Conservation (phyloP, 139 green algal genomes). For the Chlamydomonas urium region DNA sequence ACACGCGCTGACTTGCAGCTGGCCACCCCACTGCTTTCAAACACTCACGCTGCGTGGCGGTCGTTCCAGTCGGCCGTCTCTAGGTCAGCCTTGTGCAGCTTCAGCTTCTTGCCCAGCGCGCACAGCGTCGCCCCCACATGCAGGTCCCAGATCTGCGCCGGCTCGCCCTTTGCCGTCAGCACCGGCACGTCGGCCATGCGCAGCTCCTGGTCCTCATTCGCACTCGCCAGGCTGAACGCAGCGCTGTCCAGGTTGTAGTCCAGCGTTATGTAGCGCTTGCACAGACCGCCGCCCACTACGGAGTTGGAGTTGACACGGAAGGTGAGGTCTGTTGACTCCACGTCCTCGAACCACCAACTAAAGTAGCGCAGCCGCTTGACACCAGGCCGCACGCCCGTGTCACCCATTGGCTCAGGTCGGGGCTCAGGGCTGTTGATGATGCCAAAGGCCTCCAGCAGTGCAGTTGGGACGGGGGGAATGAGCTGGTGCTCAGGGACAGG, state of each 20-base stretch:
- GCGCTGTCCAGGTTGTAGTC: slow-evolving; percentile 1
- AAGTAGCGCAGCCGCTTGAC: slow-evolving; percentile 20
- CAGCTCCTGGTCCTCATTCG: slow-evolving; percentile 21
- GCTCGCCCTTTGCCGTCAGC: neutral
- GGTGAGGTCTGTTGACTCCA: slow-evolving; percentile 14
- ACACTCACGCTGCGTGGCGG: slow-evolving; percentile 7
- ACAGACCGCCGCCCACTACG: slow-evolving; percentile 17
- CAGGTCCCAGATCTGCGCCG: slow-evolving; percentile 20
- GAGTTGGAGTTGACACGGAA: neutral
- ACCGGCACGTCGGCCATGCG: slow-evolving; percentile 5
- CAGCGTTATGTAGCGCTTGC: slow-evolving; percentile 13
- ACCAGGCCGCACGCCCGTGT: neutral
- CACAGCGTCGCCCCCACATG: slow-evolving; percentile 19
- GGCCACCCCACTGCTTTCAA: neutral
- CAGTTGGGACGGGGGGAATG: neutral
- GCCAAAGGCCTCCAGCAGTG: neutral
- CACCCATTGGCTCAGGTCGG: neutral
- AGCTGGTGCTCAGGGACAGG: neutral
- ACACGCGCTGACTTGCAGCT: neutral
- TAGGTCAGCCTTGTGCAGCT: slow-evolving; percentile 17
- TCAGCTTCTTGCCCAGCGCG: slow-evolving; percentile 10
- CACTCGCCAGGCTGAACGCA: slow-evolving; percentile 7
- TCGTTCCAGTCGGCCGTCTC: slow-evolving; percentile 12
- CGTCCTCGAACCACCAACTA: slow-evolving; percentile 29
- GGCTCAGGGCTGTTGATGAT: too few species aligned